These are phyloP conservation scores for Infundibulicybe gibba DNA, from an alignment of 768 basidiomycete species.

Conservation along the genomic window DNA sequence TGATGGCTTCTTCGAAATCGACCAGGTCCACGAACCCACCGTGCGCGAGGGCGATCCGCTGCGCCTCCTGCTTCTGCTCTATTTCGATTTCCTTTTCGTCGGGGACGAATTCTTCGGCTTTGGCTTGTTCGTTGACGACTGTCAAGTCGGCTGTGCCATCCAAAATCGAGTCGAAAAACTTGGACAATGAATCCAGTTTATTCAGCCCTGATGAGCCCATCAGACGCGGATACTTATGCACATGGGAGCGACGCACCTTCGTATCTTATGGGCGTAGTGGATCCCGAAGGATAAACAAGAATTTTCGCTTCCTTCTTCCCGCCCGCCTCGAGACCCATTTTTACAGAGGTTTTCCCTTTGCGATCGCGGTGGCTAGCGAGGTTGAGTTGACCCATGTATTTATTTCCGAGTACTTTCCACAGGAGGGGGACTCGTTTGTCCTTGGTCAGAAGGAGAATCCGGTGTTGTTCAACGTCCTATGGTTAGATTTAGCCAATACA, in stretches of 20 bases:
- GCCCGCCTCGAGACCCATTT: constrained; percentile 55
- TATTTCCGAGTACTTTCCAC: constrained; percentile 78
- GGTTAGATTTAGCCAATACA: constrained; percentile 1
- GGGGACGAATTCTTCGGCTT: constrained; percentile 35
- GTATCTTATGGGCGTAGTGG: constrained; percentile 54
- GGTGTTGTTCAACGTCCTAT: constrained; percentile 37
- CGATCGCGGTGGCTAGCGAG: constrained; percentile 67
- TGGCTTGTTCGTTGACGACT: constrained; percentile 33
- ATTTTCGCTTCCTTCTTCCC: constrained; percentile 61
- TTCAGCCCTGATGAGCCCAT: constrained; percentile 43
- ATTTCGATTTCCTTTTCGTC: constrained; percentile 43
- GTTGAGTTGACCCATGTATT: constrained; percentile 57
- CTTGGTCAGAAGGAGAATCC: constrained; percentile 70
- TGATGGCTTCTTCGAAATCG: constrained; percentile 48
- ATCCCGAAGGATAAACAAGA: constrained; percentile 64
- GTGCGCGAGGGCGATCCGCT: constrained; percentile 46
- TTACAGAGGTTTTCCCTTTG: constrained; percentile 52
- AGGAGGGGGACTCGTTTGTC: constrained; percentile 73
- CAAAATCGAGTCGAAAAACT: constrained; percentile 68
- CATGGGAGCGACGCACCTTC: constrained; percentile 45
- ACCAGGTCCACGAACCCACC: constrained; percentile 46
- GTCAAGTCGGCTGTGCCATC: constrained; percentile 64
- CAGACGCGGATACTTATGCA: background rate
- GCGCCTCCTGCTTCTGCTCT: constrained; percentile 47
- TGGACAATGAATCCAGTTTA: constrained; percentile 72